These are phyloP conservation scores for Gamarada debralockiae DNA, from an alignment of 495 filamentous ascomycete species.

Conservation along the genomic window DNA sequence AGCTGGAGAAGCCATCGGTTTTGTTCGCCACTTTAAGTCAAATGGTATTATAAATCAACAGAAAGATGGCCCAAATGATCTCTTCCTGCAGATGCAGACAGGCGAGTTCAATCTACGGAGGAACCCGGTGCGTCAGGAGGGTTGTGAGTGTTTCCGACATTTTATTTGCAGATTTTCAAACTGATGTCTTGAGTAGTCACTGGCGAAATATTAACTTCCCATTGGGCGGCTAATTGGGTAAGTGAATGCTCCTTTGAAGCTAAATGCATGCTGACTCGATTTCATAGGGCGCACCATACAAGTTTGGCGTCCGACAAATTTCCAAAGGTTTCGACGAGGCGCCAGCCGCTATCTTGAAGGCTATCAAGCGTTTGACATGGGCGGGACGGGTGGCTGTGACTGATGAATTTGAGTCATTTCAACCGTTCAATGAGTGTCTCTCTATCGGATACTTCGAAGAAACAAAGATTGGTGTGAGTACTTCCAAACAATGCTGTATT, in stretches of 20 bases:
- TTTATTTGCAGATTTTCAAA: neutral
- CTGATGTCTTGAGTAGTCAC: constrained; percentile 5
- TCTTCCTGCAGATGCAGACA: constrained; percentile 59
- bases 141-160: constrained; percentile 23
- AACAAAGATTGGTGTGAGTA: constrained; percentile 62
- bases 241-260: constrained; percentile 20
- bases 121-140: constrained; percentile 35
- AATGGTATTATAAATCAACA: constrained; percentile 45
- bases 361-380: constrained; percentile 63
- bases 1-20: constrained; percentile 38
- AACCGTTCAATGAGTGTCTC: constrained; percentile 71
- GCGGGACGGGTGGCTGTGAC: constrained; percentile 46
- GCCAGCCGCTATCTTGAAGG: constrained; percentile 48
- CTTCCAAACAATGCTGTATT: constrained; percentile 7
- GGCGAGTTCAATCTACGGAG: constrained; percentile 56
- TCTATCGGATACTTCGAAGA: constrained; percentile 71
- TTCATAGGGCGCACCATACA: constrained; percentile 75
- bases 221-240: constrained; percentile 74
- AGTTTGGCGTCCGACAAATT: constrained; percentile 67
- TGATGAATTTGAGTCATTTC: constrained; percentile 22
- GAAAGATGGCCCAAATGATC: constrained; percentile 53
- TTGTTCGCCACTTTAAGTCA: constrained; percentile 59
- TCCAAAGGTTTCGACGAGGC: constrained; percentile 62
- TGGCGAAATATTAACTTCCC: constrained; percentile 51
- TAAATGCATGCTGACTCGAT: constrained; percentile 13